Percentiles rank a stretch among this genome's conserved stretches.
phyloP scores from a whole-genome alignment of 148 eudicot species.

The Camellia lanceoleosa region DNA sequence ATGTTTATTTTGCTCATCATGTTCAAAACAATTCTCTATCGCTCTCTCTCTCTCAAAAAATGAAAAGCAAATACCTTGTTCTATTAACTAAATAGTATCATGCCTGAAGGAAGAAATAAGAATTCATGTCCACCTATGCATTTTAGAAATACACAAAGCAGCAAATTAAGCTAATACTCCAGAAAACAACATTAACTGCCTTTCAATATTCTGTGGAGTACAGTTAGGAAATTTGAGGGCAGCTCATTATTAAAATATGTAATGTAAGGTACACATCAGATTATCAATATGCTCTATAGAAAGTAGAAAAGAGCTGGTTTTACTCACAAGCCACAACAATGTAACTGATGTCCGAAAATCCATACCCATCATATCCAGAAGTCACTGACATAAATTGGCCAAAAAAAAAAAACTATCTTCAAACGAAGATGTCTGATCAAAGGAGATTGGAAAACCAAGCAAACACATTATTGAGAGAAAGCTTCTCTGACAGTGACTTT shows the following conservation, averaged over 20 bases:
- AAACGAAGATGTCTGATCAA: neutral
- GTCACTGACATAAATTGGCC: conserved; percentile 4
- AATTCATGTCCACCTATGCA: neutral
- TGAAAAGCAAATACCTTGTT: neutral
- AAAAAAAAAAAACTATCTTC: neutral
- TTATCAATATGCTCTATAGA: neutral
- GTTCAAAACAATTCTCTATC: neutral
- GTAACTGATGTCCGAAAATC: conserved; percentile 8
- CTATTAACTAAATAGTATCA: neutral
- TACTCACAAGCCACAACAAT: conserved; percentile 3
- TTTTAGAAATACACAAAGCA: neutral
- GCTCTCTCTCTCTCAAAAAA: neutral
- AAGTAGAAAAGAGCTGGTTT: neutral
- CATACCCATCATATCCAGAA: conserved; percentile 12
- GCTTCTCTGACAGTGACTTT: neutral
- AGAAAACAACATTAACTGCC: neutral
- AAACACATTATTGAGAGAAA: conserved; percentile 21
- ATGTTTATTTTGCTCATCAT: neutral
- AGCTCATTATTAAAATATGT: conserved; percentile 2
- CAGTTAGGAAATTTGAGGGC: neutral
- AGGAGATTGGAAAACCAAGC: conserved; percentile 10
- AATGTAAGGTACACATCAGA: neutral
- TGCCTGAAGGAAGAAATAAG: neutral
- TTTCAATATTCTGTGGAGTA: neutral
- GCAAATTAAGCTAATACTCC: neutral